Conservation (phyloP, 2,329 filamentous ascomycete species). For the Fonsecaea pedrosoi region DNA sequence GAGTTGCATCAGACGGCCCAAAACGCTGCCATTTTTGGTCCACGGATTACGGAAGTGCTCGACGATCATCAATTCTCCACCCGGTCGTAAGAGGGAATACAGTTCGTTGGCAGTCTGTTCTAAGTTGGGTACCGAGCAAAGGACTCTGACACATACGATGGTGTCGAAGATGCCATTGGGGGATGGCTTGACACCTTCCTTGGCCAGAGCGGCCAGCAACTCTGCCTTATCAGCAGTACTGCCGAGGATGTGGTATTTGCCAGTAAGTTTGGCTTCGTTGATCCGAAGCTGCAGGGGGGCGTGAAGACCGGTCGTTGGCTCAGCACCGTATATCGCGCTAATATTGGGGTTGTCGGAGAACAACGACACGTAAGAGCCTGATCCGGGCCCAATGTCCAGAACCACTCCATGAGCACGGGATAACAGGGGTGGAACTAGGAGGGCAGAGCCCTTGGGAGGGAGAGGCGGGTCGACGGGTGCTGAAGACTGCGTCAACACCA, state of each 20-base stretch:
- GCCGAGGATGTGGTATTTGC: conserved; percentile 58
- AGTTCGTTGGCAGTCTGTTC: conserved; percentile 55
- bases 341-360: conserved; percentile 53
- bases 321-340: conserved; percentile 60
- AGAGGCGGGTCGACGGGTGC: conserved; percentile 33
- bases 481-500: conserved; percentile 12
- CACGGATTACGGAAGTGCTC: conserved; percentile 64
- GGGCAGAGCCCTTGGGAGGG: conserved; percentile 44
- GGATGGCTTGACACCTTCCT: conserved; percentile 47
- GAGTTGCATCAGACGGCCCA: conserved; percentile 55
- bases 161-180: conserved; percentile 59
- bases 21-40: conserved; percentile 54
- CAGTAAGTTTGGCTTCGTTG: conserved; percentile 44
- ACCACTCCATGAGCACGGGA: conserved; percentile 51
- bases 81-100: conserved; percentile 60
- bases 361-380: conserved; percentile 57
- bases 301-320: conserved; percentile 60
- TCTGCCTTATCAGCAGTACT: conserved; percentile 56
- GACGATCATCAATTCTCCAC: conserved; percentile 61
- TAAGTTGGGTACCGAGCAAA: conserved; percentile 61
- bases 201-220: conserved; percentile 54
- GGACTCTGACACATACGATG: conserved; percentile 60
- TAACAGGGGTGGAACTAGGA: conserved; percentile 52
- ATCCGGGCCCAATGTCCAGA: conserved; percentile 61
- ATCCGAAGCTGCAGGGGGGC: conserved; percentile 45